Base-by-base conservation (phyloP, 768 basidiomycete genomes). In the Boletus insuetus region DNA sequence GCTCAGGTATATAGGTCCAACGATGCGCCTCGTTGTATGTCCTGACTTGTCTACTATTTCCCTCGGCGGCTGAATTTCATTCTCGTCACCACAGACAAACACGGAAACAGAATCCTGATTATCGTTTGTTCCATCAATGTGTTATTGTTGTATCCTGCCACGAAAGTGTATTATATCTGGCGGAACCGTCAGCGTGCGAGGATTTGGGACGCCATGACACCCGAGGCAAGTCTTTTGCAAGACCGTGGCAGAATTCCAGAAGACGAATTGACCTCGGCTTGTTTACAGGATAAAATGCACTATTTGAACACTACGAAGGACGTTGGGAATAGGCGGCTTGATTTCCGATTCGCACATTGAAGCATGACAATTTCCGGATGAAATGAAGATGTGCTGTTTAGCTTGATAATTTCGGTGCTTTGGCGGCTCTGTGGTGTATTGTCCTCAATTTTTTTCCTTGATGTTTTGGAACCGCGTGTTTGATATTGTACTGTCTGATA, bases 301-400 rank as follows among this genome's bases (percentile, higher is more conserved):
- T 88, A 89, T n/a, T 6, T 62, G 40, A 40, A 34, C 6, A 61
- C 55, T 7, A 61, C 59, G 0, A 78, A 74, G 32, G 85, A 88
- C 51, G 71, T 77, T 58, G 84, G 85, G 24, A 87, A 85, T 59
- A 67, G 77, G 56, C 70, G 82, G 35, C 65, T 86, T 55, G 83
- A 86, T 60, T 86, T 86, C 72, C 74, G 82, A 14, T 86, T 87
- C 56, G 79, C 77, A 6, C 82, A 85, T 64, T 85, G 46, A 62
- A 7, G n/a, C 7, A 6, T 19, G 24, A 24, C 1, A 24, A 24
- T 24, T 24, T 24, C 24, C 24, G 24, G 24, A 6, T 24, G 24
- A 24, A 24, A 24, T 24, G 24, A 24, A 24, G 24, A 24, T 24
- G 24, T 24, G 24, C 24, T 24, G 24, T 24, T 24, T 24, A 24